These are phyloP conservation scores for Metschnikowia arizonensis DNA, from an alignment of 805 yeast genomes.

Conservation along the genomic window DNA sequence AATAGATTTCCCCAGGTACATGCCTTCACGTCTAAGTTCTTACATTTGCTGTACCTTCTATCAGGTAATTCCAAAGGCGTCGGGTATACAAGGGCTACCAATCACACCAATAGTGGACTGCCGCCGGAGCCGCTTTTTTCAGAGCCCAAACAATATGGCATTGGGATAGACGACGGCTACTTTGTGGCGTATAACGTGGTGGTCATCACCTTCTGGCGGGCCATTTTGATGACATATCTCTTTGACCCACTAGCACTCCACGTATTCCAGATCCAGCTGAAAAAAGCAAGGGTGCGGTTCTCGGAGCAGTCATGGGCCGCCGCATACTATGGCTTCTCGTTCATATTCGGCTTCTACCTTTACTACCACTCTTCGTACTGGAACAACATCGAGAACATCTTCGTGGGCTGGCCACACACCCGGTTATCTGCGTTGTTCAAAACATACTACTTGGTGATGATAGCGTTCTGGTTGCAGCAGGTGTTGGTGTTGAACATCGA, in stretches of 20 bases:
- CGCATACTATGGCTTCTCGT: conserved; percentile 54
- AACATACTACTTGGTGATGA: conserved; percentile 64
- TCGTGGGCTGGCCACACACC: conserved; percentile 72
- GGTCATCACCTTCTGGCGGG: conserved; percentile 53
- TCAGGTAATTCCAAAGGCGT: conserved; percentile 1
- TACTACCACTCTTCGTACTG: conserved; percentile 58
- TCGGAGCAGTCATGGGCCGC: conserved; percentile 85
- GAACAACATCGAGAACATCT: conserved; percentile 53
- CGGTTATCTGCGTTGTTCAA: conserved; percentile 52
- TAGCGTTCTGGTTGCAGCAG: conserved; percentile 81
- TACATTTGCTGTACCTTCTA: conserved; percentile 31
- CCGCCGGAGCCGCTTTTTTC: not conserved
- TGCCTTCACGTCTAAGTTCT: conserved; percentile 31
- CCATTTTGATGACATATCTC: conserved; percentile 53
- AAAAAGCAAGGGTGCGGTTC: conserved; percentile 60
- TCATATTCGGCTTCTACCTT: conserved; percentile 53
- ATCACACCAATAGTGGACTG: not conserved
- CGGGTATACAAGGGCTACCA: not conserved
- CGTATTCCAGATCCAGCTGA: conserved; percentile 40
- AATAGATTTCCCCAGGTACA: conserved; percentile 16
- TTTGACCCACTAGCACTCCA: conserved; percentile 53
- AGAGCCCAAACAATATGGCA: conserved; percentile 39
- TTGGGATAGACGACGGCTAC: conserved; percentile 53
- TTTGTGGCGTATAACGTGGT: conserved; percentile 53
- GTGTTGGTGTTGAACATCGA: conserved; percentile 73